Conservation (phyloP, 345 rosid genomes). For the Dimocarpus longan region DNA sequence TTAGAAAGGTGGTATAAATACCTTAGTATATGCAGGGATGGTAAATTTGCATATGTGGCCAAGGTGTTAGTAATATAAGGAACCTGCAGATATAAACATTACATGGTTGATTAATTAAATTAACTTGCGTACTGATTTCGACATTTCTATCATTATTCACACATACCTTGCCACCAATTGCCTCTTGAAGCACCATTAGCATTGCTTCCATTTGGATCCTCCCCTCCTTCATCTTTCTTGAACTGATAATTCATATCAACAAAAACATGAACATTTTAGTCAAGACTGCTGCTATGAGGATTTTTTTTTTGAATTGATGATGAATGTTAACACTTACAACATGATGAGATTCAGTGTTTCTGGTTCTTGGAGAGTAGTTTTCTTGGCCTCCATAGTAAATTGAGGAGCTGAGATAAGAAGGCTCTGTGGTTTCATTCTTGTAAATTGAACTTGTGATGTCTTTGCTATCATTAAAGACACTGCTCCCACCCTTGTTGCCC, state of each 20-base stretch:
- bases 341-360: constrained; percentile 39
- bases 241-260: constrained; percentile 32
- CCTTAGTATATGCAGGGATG: constrained; percentile 23
- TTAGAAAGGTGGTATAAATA: background rate
- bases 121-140: too few species aligned
- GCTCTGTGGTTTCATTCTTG: constrained; percentile 62
- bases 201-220: constrained; percentile 52
- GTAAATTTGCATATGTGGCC: constrained; percentile 3
- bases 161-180: constrained; percentile 94
- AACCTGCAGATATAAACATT: constrained; percentile 36
- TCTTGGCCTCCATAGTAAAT: constrained; percentile 95
- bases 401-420: constrained; percentile 83
- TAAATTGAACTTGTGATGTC: constrained; percentile 39
- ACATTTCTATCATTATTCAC: background rate
- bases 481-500: constrained; percentile 4
- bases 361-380: constrained; percentile 63
- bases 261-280: background rate
- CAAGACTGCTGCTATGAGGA: background rate
- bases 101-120: background rate
- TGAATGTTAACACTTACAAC: constrained; percentile 26
- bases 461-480: constrained; percentile 24
- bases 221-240: constrained; percentile 63
- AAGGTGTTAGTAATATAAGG: constrained; percentile 55
- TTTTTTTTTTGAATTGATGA: background rate
- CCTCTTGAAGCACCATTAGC: constrained; percentile 77